phyloP scores from a whole-genome alignment of 345 rosid species.

The Anacardium occidentale region DNA sequence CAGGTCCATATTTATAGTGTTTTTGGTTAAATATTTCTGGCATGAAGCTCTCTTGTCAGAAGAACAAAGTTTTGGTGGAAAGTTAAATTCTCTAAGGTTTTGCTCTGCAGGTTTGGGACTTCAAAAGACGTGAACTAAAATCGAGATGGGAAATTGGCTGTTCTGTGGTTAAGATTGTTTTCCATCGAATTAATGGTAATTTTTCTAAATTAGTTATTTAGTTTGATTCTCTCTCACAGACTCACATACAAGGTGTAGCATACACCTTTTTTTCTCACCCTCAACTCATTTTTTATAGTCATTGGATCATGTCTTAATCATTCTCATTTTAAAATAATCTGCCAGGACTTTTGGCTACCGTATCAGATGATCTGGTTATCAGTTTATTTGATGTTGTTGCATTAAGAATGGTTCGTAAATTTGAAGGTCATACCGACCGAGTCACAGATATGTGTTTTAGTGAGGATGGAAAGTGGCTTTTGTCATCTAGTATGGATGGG shows the following conservation, averaged over 20 bases:
- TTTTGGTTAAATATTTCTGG: neutral
- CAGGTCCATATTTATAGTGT: neutral
- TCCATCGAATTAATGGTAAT: slow-evolving; percentile 77
- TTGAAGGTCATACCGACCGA: slow-evolving; percentile 92
- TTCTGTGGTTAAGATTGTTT: slow-evolving; percentile 67
- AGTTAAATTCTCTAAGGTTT: slow-evolving; percentile 11
- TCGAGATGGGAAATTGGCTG: slow-evolving; percentile 83
- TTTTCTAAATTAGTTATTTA: neutral
- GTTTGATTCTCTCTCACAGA: neutral
- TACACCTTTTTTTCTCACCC: neutral
- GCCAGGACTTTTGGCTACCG: slow-evolving; percentile 87
- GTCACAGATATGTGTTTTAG: slow-evolving; percentile 85
- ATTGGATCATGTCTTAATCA: slow-evolving; percentile 16
- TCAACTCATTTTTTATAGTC: neutral
- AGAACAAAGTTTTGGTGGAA: slow-evolving; percentile 1
- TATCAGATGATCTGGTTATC: slow-evolving; percentile 81
- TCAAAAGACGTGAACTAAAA: slow-evolving; percentile 64
- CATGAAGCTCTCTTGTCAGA: neutral
- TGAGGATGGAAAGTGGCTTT: slow-evolving; percentile 96
- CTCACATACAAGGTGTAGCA: neutral
- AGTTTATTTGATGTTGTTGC: slow-evolving; percentile 76
- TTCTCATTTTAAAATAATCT: slow-evolving; percentile 19
- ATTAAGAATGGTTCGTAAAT: slow-evolving; percentile 83
- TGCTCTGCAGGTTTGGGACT: slow-evolving; percentile 86
- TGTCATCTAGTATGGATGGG: slow-evolving; percentile 96